Evolutionary conservation across 495 filamentous ascomycete species (phyloP), one percentile per base, ranked within the genome.

Genomic region (Tetracladium setigerum): DNA sequence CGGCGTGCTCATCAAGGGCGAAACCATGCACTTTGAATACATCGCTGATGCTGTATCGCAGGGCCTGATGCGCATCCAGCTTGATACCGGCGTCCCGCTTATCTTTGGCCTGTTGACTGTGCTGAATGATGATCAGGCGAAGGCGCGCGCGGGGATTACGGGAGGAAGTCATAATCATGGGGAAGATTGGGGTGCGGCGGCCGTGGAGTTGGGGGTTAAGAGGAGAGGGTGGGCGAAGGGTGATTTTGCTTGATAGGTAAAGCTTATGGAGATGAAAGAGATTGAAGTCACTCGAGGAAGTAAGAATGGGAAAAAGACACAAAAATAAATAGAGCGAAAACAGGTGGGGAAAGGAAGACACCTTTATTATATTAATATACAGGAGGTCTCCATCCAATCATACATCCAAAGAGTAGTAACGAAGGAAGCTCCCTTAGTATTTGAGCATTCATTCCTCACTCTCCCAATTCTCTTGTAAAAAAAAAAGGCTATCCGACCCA

Each of bases 21-120:
- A 94, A 61, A 98, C 92, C 14, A 95, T 95, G 86, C 92, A 98
- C 63, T 97, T 97, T 57, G 90, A 98, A 66, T 95, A 58, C 38
- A 58, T 58, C 30, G 56, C 56, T 19, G 56, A 58, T 50, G 82
- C 86, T 32, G 87, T 91, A 16, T 85, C 80, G 15, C 85, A 92
- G 34, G 92, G 89, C 9, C 71, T 98, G 53, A 98, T 98, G 92
- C 83, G 86, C 44, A 82, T 98, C 44, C 88, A 92, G 55, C 67
- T 97, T 22, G 91, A 97, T 62, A 77, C 79, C 12, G 87, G 86
- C 13, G 76, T 91, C 24, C 92, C 92, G 16, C 83, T 98, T 39
- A 78, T 97, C 36, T 95, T 98, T 64, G 92, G 92, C 1, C 71
- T 98, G 48, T 71, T 98, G 60, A 98, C 92, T 30, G 81, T 95